Evolutionary conservation across 2,329 filamentous ascomycete genomes (phyloP).

Genomic region (Hortaea werneckii): DNA sequence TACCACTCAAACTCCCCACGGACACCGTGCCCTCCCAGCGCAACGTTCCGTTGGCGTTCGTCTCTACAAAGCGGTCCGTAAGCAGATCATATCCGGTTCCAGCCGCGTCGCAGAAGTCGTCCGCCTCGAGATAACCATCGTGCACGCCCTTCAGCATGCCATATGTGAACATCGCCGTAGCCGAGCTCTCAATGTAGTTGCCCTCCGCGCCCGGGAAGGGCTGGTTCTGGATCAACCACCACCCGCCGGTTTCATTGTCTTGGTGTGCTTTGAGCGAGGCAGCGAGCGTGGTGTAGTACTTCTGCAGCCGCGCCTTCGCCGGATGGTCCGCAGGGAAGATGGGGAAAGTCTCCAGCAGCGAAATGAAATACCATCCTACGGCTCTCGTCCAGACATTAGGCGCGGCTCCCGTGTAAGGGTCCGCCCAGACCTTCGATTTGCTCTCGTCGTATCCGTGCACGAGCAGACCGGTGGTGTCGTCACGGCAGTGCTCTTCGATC

Average conservation of each 20-base stretch:
- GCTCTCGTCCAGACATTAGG: constrained; percentile 45
- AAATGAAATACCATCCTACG: constrained; percentile 45
- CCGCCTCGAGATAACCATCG: constrained; percentile 26
- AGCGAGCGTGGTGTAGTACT: neutral
- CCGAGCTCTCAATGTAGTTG: constrained; percentile 53
- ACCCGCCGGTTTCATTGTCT: constrained; percentile 27
- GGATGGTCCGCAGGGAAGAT: too few species aligned
- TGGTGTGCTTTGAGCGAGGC: constrained; percentile 24
- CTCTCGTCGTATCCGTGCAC: constrained; percentile 47
- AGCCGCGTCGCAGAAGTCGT: too few species aligned
- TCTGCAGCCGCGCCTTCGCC: too few species aligned
- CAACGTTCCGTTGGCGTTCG: too few species aligned
- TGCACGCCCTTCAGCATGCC: constrained; percentile 40
- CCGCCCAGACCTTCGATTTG: constrained; percentile 42
- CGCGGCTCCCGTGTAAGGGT: constrained; percentile 39
- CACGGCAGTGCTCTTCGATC: too few species aligned
- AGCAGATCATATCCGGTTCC: too few species aligned
- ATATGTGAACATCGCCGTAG: constrained; percentile 48
- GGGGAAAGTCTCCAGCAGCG: neutral
- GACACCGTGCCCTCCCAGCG: too few species aligned
- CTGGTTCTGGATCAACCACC: constrained; percentile 45
- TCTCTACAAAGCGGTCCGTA: too few species aligned
- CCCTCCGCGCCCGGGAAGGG: constrained; percentile 37
- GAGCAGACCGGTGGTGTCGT: constrained; percentile 28
- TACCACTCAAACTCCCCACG: too few species aligned